A percentile compares a stretch with the other conserved stretches of the same genome.
Conservation (phyloP, 148 eudicot genomes). For the Fagopyrum tataricum region DNA sequence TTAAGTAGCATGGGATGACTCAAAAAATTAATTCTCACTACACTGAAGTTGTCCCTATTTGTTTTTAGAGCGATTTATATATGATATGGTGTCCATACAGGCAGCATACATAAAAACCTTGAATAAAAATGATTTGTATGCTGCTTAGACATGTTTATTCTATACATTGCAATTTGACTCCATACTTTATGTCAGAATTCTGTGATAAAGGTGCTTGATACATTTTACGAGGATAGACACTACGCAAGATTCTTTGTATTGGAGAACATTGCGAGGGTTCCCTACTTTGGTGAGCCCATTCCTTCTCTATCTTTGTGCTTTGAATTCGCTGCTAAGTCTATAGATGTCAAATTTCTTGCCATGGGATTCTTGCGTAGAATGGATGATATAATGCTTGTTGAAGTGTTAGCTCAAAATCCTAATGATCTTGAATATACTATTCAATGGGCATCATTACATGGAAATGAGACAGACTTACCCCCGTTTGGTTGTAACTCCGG, state of each 20-base stretch:
- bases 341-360: not conserved
- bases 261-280: constrained; percentile 97
- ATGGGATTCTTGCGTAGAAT: not conserved
- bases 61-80: not conserved
- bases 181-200: constrained; percentile 58
- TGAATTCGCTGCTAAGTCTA: not conserved
- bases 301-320: constrained; percentile 5
- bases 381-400: constrained; percentile 4
- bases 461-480: too few species aligned
- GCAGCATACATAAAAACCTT: not conserved
- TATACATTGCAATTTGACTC: constrained; percentile 11
- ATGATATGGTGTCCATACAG: not conserved
- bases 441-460: not conserved
- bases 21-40: too few species aligned
- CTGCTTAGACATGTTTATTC: not conserved
- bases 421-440: not conserved
- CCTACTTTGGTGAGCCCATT: constrained; percentile 77
- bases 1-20: not conserved
- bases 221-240: constrained; percentile 71
- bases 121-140: not conserved
- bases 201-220: constrained; percentile 89
- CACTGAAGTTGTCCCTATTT: not conserved
- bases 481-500: too few species aligned
- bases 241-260: constrained; percentile 91
- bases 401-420: not conserved